These are phyloP conservation scores for Phytophthora sojae DNA, from an alignment of 352 stramenopile genomes.

Conservation along the genomic window DNA sequence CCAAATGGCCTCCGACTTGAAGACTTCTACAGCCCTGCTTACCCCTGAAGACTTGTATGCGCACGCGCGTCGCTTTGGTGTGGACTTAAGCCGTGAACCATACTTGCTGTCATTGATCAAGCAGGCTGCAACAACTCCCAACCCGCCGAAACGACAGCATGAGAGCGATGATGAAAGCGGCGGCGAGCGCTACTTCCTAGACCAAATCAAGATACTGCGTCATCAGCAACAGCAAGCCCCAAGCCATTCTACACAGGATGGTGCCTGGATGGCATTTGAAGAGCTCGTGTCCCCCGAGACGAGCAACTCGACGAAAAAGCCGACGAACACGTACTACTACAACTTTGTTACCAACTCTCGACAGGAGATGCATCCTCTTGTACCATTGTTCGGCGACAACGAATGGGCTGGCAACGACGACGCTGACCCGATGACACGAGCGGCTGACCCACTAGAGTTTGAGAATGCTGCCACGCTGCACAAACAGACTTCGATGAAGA, in stretches of 20 bases:
- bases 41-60: slow-evolving; percentile 58
- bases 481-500: slow-evolving; percentile 56
- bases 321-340: slow-evolving; percentile 57
- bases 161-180: slow-evolving; percentile 24
- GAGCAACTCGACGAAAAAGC: slow-evolving; percentile 6
- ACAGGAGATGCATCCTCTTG: slow-evolving; percentile 49
- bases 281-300: slow-evolving; percentile 14
- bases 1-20: slow-evolving; percentile 9
- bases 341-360: slow-evolving; percentile 54
- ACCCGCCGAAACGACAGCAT: slow-evolving; percentile 44
- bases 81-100: slow-evolving; percentile 56
- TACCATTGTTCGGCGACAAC: slow-evolving; percentile 34
- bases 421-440: slow-evolving; percentile 19
- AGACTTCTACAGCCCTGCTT: slow-evolving; percentile 15
- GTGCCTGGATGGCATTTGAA: slow-evolving; percentile 66
- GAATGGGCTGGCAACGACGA: slow-evolving; percentile 16
- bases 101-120: slow-evolving; percentile 62
- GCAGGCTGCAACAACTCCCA: slow-evolving; percentile 53
- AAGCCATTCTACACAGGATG: slow-evolving; percentile 7
- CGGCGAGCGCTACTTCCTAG: slow-evolving; percentile 53
- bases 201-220: slow-evolving; percentile 57
- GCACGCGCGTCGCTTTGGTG: slow-evolving; percentile 45
- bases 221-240: slow-evolving; percentile 19
- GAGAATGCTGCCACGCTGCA: slow-evolving; percentile 53
- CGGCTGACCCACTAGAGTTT: slow-evolving; percentile 59